Evolutionary conservation across 331 rosid species (phyloP).

Genomic region (Acacia concinna): DNA sequence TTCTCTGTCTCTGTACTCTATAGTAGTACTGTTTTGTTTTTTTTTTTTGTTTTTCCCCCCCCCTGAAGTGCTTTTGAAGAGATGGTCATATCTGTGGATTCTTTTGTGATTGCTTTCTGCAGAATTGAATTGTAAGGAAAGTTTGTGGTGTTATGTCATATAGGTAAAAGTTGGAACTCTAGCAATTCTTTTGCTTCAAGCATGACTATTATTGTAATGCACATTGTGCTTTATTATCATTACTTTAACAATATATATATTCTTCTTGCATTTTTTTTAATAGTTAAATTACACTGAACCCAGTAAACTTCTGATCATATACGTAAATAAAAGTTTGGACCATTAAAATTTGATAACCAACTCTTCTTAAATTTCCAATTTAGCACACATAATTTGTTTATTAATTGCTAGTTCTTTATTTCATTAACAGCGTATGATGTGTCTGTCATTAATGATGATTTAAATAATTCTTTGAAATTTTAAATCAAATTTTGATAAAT

Average conservation of each 20-base stretch:
- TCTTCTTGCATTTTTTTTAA: no score
- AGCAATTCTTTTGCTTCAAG: conserved; percentile 28
- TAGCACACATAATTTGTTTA: neutral
- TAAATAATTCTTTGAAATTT: neutral
- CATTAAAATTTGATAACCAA: neutral
- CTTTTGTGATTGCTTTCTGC: conserved; percentile 8
- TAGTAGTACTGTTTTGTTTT: neutral
- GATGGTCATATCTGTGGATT: neutral
- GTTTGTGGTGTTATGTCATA: neutral
- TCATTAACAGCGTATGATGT: neutral
- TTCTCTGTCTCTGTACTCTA: neutral
- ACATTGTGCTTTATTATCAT: neutral
- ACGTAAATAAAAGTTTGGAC: neutral
- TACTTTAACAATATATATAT: neutral
- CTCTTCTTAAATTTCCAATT: neutral
- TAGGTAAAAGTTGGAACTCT: neutral
- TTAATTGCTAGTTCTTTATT: neutral
- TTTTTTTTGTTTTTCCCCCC: neutral
- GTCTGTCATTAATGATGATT: neutral
- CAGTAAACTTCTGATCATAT: no score
- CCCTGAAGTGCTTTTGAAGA: neutral
- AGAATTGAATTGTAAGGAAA: conserved; percentile 31
- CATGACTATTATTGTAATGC: conserved; percentile 5
- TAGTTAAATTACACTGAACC: neutral
- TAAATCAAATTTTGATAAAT: neutral